Base-by-base conservation (phyloP, 768 basidiomycete genomes). In the Lanmaoa pseudosensibilis region DNA sequence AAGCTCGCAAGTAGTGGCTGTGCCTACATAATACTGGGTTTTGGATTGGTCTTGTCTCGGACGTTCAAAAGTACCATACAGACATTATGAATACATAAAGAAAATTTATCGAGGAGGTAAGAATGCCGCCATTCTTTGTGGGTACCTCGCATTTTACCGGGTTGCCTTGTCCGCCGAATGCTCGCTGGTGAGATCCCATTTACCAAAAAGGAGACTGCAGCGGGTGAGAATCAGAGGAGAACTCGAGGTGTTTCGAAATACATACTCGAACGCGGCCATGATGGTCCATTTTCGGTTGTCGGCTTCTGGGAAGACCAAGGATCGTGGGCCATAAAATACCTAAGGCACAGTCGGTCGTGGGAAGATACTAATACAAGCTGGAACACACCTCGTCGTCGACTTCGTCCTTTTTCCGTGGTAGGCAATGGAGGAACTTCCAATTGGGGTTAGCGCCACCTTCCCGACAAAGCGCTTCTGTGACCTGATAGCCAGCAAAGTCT, bases 221-320 rank as follows among this genome's bases (percentile, higher is more conserved):
- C 12, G 44, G 18, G 43, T n/a, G 54, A 33, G 38, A 38, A n/a
- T 61, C 46, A 63, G 46, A 43, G n/a, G 27, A 34, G 38, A 46
- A 27, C 9, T 4, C 25, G 25, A 45, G 37, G 43, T 40, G 49
- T 13, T 40, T 44, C 51, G 55, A 43, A 61, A 37, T 43, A 83
- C 88, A 54, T 65, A 93, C 91, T 94, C 92, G 64, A 97, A 96
- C 12, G 83, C 72, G 15, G 94, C 92, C 86, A 95, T 92, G 64
- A 87, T 96, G 0, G 94, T 94, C 95, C 94, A 96, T 71, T 94
- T 95, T 56, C 96, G 83, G 77, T 99, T 99, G 75, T 98, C 95
- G 0, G 94, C 88, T 73, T 94, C 94, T 16, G 84, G 88, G 82
- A 94, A 99, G 13, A 90, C 96, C 44, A 97, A 83, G 16, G 91